phyloP scores from a whole-genome alignment of 2,329 filamentous ascomycete genomes.

The Tothia fuscella region DNA sequence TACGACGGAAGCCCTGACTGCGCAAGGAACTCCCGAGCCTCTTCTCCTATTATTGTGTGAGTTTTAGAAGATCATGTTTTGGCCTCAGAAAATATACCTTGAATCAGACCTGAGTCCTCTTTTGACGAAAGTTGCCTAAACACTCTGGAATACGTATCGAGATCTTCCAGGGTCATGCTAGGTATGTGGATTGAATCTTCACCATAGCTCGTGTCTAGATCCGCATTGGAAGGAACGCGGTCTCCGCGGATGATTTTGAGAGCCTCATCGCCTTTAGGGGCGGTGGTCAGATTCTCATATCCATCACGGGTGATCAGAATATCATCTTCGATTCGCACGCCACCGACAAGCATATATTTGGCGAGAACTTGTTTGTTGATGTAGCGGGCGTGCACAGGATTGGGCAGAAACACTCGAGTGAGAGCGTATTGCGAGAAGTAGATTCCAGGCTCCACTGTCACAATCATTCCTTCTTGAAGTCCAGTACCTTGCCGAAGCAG shows the following conservation, averaged over 20 bases:
- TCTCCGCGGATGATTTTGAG: constrained; percentile 39
- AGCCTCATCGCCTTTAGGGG: constrained; percentile 56
- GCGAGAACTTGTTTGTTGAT: constrained; percentile 65
- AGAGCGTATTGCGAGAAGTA: constrained; percentile 92
- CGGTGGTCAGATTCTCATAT: constrained; percentile 60
- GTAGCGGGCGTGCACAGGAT: constrained; percentile 59
- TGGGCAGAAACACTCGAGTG: constrained; percentile 56
- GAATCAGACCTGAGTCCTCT: no score
- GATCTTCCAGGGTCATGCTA: no score
- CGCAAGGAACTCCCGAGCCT: no score
- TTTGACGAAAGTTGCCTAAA: no score
- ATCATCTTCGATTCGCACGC: constrained; percentile 63
- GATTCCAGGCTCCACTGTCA: constrained; percentile 44
- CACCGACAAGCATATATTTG: constrained; percentile 72
- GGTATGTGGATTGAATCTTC: no score
- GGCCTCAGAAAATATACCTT: no score
- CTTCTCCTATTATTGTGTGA: no score
- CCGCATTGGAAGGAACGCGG: no score
- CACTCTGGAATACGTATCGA: no score
- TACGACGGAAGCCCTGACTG: no score
- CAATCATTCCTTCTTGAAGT: constrained; percentile 42
- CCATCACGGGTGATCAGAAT: constrained; percentile 58
- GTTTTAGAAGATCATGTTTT: no score
- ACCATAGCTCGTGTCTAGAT: no score
- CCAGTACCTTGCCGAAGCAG: background rate